Evolutionary conservation across 2,329 filamentous ascomycete genomes (phyloP), one percentile per base, ranked within the genome.

Genomic region (Phialemonium atrogriseum): DNA sequence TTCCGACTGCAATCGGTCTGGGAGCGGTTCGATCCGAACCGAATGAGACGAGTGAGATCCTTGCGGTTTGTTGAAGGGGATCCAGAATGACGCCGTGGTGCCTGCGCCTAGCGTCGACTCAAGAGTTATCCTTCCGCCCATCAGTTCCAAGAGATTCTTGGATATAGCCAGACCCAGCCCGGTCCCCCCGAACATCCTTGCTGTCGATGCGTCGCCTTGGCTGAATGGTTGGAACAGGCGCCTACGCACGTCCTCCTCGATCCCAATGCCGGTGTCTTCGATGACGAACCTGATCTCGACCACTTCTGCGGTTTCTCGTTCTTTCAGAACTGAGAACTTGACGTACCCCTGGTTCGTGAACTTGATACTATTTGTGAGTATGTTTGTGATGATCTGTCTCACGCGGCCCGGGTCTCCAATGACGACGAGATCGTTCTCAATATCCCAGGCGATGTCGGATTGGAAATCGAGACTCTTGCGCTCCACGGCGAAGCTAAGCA

Each of bases 361-460:
- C 43, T 84, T 84, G 57, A 84, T 81, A 39, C 74, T 79, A 51
- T 85, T 85, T 3, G 81, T 86, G 13, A 88, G 60, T 2, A 89
- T 60, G 46, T 88, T 89, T 2, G 80, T 85, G 23, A 89, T 70
- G 38, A 94, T 88, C 47, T 94, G 87, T 28, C 87, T 75, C 19
- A 94, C 66, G 21, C 86, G 73, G 9, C 86, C 84, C 7, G 86
- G 85, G 47, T 94, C 87, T 10, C 88, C 87, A 47, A 94, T 77
- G 4, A 94, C 84, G 27, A 87, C 79, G 34, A 91, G 61, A 44
- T 85, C 76, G 19, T 68, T 66, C 30, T 73, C 70, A 7, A 83
- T 71, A 25, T 77, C 70, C 1, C 66, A 60, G 6, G 75, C 68
- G 32, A 85, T 73, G 27, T 80, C 71, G 17, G 70, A 75, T 23